Conservation (phyloP, 208 protist species). For the Phytomonas francai region DNA sequence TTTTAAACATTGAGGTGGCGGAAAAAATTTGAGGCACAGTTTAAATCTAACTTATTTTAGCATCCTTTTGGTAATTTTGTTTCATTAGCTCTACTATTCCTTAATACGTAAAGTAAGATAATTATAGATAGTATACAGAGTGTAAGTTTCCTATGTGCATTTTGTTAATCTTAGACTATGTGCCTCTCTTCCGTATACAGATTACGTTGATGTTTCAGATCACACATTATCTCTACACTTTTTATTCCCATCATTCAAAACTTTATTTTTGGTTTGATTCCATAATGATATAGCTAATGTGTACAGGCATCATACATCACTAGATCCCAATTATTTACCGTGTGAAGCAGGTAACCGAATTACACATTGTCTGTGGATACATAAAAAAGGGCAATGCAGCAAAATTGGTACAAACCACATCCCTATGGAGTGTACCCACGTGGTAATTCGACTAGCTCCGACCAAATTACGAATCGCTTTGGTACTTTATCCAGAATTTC, state of each 20-base stretch:
- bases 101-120: background rate
- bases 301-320: background rate
- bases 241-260: background rate
- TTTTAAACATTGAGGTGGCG: constrained; percentile 90
- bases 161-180: background rate
- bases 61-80: background rate
- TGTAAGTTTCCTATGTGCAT: background rate
- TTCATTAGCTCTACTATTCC: background rate
- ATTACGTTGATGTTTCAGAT: constrained; percentile 1
- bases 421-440: constrained; percentile 77
- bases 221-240: background rate
- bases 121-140: background rate
- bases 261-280: constrained; percentile 5
- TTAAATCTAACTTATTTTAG: background rate
- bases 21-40: constrained; percentile 66
- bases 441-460: constrained; percentile 44
- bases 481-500: constrained; percentile 59
- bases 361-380: background rate
- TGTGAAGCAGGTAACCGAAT: background rate
- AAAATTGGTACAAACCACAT: constrained; percentile 72
- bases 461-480: constrained; percentile 48
- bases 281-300: background rate
- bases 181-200: background rate
- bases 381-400: constrained; percentile 15
- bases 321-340: background rate